Evolutionary conservation across 192 early-diverging fungal genomes (phyloP), one percentile per base, ranked within the genome.

Genomic region (Coemansia sp.): DNA sequence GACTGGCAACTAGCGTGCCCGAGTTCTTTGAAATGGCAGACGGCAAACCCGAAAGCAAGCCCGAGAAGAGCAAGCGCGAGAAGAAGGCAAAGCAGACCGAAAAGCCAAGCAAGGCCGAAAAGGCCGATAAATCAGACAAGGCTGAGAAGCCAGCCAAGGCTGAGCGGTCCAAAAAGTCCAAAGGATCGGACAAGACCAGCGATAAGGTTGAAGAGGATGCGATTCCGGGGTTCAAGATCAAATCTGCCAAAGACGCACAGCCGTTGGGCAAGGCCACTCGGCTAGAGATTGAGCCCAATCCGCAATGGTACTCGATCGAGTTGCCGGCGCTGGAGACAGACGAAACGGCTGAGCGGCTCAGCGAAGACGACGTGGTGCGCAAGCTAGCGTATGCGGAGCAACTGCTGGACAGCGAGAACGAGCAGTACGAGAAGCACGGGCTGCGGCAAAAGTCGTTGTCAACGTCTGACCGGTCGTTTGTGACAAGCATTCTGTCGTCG

Each of bases 401-500:
- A 19, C 72, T 94, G 15, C 81, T 90, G 66, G 77, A 84, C 23
- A 58, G 78, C 38, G 93, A 96, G 56, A 90, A 88, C 70, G 63
- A 79, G 22, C 59, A 70, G 27, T 85, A 85, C 56, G 83, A 85
- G 39, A 81, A 79, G 41, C 75, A 81, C 29, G 76, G 78, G 0
- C 59, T 58, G n/a, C 56, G 55, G 62, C 63, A 82, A 79, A 86
- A 69, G 47, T 81, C 80, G 25, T 75, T 89, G 39, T 89, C 89
- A 10, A 85, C 88, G 3, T 88, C 93, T 19, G 94, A 99, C 82
- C 84, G 84, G 56, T 86, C 86, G 39, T 99, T 97, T 75, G 85
- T 97, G 14, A 79, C 89, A 17, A 93, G 90, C 48, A 91, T 99
- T 37, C 76, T 99, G 72, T 75, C 87, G 49, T 93, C 92, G 27